Percentiles rank a stretch among this genome's conserved stretches.
These are phyloP conservation scores for Boletus fagicola DNA, from an alignment of 768 basidiomycete genomes.

Conservation along the genomic window DNA sequence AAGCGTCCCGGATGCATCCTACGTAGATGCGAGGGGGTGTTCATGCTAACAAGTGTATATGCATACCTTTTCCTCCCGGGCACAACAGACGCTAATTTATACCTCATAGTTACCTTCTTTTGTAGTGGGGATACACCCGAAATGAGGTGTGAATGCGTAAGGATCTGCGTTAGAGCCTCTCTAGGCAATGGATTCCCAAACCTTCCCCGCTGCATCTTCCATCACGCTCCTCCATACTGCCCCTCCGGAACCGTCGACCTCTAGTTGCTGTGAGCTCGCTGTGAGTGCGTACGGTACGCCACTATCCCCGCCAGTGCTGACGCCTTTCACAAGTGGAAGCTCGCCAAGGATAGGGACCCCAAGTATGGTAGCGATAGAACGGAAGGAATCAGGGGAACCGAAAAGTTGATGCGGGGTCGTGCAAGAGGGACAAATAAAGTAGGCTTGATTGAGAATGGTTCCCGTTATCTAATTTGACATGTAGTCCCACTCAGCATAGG, in stretches of 20 bases:
- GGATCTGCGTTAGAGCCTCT: background rate
- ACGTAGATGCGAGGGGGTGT: background rate
- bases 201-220: slow-evolving; percentile 27
- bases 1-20: background rate
- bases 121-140: background rate
- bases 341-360: slow-evolving; percentile 69
- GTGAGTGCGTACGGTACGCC: slow-evolving; percentile 55
- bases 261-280: slow-evolving; percentile 11
- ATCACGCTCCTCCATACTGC: slow-evolving; percentile 34
- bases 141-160: background rate
- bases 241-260: slow-evolving; percentile 28
- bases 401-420: slow-evolving; percentile 61
- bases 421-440: slow-evolving; percentile 78
- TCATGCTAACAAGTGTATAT: background rate
- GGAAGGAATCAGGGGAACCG: slow-evolving; percentile 67
- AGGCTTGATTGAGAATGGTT: slow-evolving; percentile 82
- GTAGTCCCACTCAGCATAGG: background rate
- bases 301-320: slow-evolving; percentile 69
- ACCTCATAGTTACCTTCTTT: background rate
- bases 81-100: background rate
- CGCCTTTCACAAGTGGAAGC: slow-evolving; percentile 73
- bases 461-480: slow-evolving; percentile 66
- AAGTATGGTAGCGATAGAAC: slow-evolving; percentile 53
- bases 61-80: background rate
- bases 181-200: slow-evolving; percentile 30